These are phyloP conservation scores for Adiantum capillusveneris DNA, from an alignment of 75 land plant species.

Conservation along the genomic window DNA sequence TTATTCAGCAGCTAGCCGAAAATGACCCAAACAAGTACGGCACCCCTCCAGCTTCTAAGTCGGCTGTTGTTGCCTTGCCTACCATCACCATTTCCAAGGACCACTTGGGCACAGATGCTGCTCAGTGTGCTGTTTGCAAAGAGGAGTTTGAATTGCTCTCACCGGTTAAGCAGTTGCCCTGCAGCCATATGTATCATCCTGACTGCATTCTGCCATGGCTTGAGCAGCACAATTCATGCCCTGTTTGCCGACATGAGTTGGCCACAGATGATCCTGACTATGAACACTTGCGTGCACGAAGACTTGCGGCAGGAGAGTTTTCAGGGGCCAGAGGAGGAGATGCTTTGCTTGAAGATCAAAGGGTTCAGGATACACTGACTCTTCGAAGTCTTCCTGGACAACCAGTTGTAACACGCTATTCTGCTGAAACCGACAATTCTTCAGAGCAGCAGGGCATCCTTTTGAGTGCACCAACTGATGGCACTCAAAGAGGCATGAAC, in stretches of 20 bases:
- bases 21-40: slow-evolving; percentile 16
- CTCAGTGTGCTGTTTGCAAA: slow-evolving; percentile 42
- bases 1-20: slow-evolving; percentile 39
- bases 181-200: slow-evolving; percentile 34
- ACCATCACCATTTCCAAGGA: slow-evolving; percentile 22
- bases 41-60: slow-evolving; percentile 12
- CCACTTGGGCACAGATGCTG: neutral
- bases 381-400: too few relatives aligned
- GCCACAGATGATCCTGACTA: slow-evolving; percentile 17
- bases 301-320: neutral
- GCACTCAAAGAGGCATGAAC: too few relatives aligned
- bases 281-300: neutral
- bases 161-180: slow-evolving; percentile 32
- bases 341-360: too few relatives aligned
- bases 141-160: slow-evolving; percentile 27
- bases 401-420: too few relatives aligned
- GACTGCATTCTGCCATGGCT: slow-evolving; percentile 56
- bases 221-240: slow-evolving; percentile 37
- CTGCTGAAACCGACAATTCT: too few relatives aligned
- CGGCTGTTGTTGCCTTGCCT: slow-evolving; percentile 25
- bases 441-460: too few relatives aligned
- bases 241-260: slow-evolving; percentile 33
- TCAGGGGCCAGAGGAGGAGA: too few relatives aligned
- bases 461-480: too few relatives aligned
- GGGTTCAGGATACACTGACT: too few relatives aligned